Base-by-base conservation (phyloP, 306 rosid genomes). In the Aeschynomene evenia region DNA sequence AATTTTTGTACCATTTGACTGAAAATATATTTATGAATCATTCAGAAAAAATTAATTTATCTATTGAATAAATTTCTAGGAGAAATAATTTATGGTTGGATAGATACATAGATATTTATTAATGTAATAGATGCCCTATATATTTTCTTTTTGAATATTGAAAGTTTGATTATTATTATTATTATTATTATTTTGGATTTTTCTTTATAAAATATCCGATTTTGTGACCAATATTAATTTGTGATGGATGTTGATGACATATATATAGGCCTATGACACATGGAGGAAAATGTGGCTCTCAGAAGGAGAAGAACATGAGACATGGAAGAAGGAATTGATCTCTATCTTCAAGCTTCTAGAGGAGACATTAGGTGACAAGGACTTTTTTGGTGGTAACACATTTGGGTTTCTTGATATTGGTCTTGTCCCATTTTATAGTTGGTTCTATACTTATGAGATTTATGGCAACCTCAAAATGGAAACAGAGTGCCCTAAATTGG, bases 341-440 rank as follows among this genome's bases (percentile, higher is more conserved):
- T 68, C 63, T 13, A 73, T 69, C 10, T 81, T 81, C 1, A 77
- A 77, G 77, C 49, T 42, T 15, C 24, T 74, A 26, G 79, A 84
- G 54, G 70, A 46, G 24, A 16, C 75, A 13, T 72, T 82, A 0
- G 85, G 80, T 2, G 77, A 71, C 42, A 83, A 83, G 33, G 20
- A 40, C 0, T 75, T 40, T 22, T 85, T 65, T 39, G 86, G 87
- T 22, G 82, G 87, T 34, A 77, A 77, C 5, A 18, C 31, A 0
- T 67, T 84, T 66, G 87, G 89, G 16, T 87, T 84, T 43, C 34
- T 82, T 43, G 92, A 87, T 64, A 0, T 87, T 50, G 62, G 45
- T 4, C 37, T 84, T 0, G 26, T 82, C 31, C 74, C 89, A 2
- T 66, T 60, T 34, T 78, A 71, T 1, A 5, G 65, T 12, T 82